Conservation (phyloP, 1,284 basidiomycete genomes). For the Malassezia globosa region DNA sequence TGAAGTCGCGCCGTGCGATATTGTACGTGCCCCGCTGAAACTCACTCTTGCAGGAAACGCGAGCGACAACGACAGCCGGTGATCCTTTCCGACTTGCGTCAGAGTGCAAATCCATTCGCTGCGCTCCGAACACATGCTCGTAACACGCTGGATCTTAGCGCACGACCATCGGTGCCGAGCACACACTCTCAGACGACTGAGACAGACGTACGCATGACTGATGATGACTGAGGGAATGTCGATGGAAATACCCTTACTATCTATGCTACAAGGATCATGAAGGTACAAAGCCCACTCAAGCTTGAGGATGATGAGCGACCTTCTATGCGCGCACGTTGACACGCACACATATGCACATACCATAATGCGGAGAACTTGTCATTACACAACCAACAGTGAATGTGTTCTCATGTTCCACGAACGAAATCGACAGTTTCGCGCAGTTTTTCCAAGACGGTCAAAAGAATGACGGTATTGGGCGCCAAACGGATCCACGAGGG, state of each 20-base stretch:
- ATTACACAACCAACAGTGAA: too few relatives aligned
- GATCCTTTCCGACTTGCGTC: conserved; percentile 33
- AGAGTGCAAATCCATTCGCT: conserved; percentile 32
- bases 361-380: too few relatives aligned
- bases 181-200: too few relatives aligned
- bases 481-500: conserved; percentile 50
- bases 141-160: conserved; percentile 23
- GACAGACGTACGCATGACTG: conserved; percentile 3
- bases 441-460: conserved; percentile 41
- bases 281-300: not conserved
- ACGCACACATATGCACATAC: too few relatives aligned
- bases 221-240: too few relatives aligned
- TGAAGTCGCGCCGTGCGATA: not conserved
- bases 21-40: conserved; percentile 1
- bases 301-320: too few relatives aligned
- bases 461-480: conserved; percentile 44
- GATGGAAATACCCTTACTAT: too few relatives aligned
- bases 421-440: conserved; percentile 30
- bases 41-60: conserved; percentile 6
- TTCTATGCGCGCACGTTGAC: too few relatives aligned
- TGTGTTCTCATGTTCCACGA: not conserved
- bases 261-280: not conserved
- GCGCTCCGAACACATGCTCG: conserved; percentile 38
- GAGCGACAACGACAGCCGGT: conserved; percentile 33
- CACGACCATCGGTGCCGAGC: too few relatives aligned